Evolutionary conservation across 2,329 filamentous ascomycete genomes (phyloP).

Genomic region (Stagonosporopsis cucurbitacearum): DNA sequence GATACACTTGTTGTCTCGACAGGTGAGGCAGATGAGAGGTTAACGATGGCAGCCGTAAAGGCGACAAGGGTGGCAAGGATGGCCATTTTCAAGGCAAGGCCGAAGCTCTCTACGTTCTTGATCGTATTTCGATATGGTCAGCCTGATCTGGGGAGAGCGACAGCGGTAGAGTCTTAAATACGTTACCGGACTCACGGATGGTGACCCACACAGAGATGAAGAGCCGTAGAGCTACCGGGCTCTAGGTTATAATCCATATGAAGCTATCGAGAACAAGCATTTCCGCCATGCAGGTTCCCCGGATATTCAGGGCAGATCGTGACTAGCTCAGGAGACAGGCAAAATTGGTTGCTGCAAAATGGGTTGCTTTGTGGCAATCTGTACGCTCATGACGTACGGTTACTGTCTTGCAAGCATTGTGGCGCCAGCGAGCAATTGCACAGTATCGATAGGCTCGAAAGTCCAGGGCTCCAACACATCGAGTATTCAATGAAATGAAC

Average conservation of each 20-base stretch:
- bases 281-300: conserved; percentile 28
- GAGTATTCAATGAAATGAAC: too few species aligned
- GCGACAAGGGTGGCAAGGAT: conserved; percentile 32
- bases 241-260: conserved; percentile 24
- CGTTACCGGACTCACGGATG: conserved; percentile 37
- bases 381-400: background rate
- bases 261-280: conserved; percentile 37
- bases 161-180: conserved; percentile 22
- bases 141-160: conserved; percentile 10
- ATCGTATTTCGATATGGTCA: background rate
- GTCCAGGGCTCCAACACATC: too few species aligned
- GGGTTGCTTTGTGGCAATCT: background rate
- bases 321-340: conserved; percentile 34
- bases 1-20: conserved; percentile 23
- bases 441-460: background rate
- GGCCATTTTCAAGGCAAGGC: conserved; percentile 22
- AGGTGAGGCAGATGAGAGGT: conserved; percentile 28
- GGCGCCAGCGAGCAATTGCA: background rate
- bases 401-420: background rate
- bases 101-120: background rate
- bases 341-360: conserved; percentile 24
- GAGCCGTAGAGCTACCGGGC: conserved; percentile 25
- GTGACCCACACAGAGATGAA: conserved; percentile 19
- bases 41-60: conserved; percentile 25
- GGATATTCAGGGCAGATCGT: conserved; percentile 35